These are phyloP conservation scores for Eutrema japonicum DNA, from an alignment of 345 rosid species.

Conservation along the genomic window DNA sequence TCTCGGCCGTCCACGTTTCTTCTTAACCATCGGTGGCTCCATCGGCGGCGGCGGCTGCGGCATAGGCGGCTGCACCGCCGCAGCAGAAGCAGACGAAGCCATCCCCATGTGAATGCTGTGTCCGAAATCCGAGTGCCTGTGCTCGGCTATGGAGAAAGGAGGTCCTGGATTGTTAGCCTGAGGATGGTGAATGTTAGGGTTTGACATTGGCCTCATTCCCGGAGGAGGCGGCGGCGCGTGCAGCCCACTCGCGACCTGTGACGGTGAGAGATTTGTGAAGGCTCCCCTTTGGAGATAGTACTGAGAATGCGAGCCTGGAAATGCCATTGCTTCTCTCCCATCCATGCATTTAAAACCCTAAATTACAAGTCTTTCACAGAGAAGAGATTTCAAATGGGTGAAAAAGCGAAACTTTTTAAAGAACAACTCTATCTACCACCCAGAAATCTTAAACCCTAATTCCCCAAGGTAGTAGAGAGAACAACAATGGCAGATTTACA, in stretches of 20 bases:
- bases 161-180: constrained; percentile 57
- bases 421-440: constrained; percentile 12
- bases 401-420: constrained; percentile 25
- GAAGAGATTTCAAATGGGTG: neutral
- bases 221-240: constrained; percentile 54
- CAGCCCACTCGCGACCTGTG: constrained; percentile 56
- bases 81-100: constrained; percentile 45
- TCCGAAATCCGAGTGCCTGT: constrained; percentile 57
- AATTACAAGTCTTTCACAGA: constrained; percentile 27
- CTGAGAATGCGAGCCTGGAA: constrained; percentile 77
- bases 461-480: constrained; percentile 19
- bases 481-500: constrained; percentile 42
- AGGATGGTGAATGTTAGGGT: constrained; percentile 52
- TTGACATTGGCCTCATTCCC: constrained; percentile 62
- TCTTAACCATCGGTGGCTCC: constrained; percentile 62
- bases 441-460: constrained; percentile 36
- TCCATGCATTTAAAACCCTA: constrained; percentile 88
- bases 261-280: constrained; percentile 55
- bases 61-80: constrained; percentile 22
- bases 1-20: constrained; percentile 98
- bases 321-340: constrained; percentile 91
- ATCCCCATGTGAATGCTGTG: constrained; percentile 63
- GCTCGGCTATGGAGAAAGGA: constrained; percentile 56
- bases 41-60: constrained; percentile 37
- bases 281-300: constrained; percentile 85